Evolutionary conservation across 31 red algal genomes (phyloP), one percentile per base, ranked within the genome.

Genomic region (Odonthalia washingtoniensis): DNA sequence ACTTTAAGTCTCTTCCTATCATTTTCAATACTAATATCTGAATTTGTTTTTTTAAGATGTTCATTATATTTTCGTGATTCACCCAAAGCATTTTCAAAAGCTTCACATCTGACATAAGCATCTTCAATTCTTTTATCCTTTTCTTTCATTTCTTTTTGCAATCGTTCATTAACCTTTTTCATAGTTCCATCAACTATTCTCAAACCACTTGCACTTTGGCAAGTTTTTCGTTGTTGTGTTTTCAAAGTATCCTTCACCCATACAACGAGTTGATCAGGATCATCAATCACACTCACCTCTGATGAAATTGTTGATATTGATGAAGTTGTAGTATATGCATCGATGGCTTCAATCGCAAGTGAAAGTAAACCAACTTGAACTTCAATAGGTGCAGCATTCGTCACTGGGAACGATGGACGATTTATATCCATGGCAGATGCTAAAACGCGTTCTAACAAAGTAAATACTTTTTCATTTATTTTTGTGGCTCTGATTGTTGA

Each of bases 31-130:
- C n/a, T n/a, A n/a, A n/a, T n/a, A n/a, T n/a, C n/a, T n/a, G n/a
- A n/a, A n/a, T 12, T 9, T 46, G 76, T 64, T 64, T 14, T 64
- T 49, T 26, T 64, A 27, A 12, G 65, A 35, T 39, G 52, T 61
- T 34, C 31, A 26, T 52, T 80, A 61, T 2, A 64, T 37, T 42
- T 64, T 64, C 6, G 52, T 80, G 52, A 6, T 80, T 49, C 1
- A 61, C n/a, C 26, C 53, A 80, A 3, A 61, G 65, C 24, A 31
- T 60, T 64, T 57, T 57, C 49, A 57, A 57, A 57, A 9, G 49
- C 49, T 21, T 21, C 49, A 57, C 49, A 57, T 14, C 49, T 9
- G 21, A 57, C 49, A 14, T 57, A 14, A 9, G 21, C 49, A 21
- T 57, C 49, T 57, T 57, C 49, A 14, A 57, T 9, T 21, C 21